Evolutionary conservation across 192 early-diverging fungal genomes (phyloP).

Genomic region (Backusella tarrabulga): DNA sequence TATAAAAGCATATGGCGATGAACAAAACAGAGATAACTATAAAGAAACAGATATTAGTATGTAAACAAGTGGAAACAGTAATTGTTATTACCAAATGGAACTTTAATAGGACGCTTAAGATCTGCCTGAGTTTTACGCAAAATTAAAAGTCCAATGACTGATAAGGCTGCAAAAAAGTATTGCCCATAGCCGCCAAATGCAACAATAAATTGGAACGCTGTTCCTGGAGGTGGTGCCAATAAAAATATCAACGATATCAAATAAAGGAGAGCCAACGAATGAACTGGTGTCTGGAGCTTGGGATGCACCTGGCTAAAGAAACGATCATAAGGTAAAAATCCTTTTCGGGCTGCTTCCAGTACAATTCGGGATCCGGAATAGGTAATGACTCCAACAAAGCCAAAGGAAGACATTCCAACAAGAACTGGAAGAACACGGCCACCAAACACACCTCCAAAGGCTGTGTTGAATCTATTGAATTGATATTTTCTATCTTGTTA

Average conservation of each 20-base stretch:
- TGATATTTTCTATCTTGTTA: constrained; percentile 11
- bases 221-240: not conserved
- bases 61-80: not conserved
- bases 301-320: constrained; percentile 39
- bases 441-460: constrained; percentile 29
- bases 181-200: constrained; percentile 8
- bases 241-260: not conserved
- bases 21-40: not conserved
- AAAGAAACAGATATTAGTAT: not conserved
- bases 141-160: constrained; percentile 6
- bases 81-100: not conserved
- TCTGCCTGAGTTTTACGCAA: constrained; percentile 15
- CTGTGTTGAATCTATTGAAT: constrained; percentile 37
- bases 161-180: constrained; percentile 15
- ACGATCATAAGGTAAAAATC: constrained; percentile 45
- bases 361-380: constrained; percentile 39
- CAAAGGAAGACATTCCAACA: constrained; percentile 39
- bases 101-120: constrained; percentile 1
- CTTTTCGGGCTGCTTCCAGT: constrained; percentile 52
- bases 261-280: not conserved
- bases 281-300: constrained; percentile 4
- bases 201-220: constrained; percentile 18
- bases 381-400: not conserved
- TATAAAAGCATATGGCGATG: constrained; percentile 12
- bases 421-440: constrained; percentile 42